Evolutionary conservation across 2,329 filamentous ascomycete species (phyloP), one percentile per base, ranked within the genome.

Genomic region (Aschersonia sp.): DNA sequence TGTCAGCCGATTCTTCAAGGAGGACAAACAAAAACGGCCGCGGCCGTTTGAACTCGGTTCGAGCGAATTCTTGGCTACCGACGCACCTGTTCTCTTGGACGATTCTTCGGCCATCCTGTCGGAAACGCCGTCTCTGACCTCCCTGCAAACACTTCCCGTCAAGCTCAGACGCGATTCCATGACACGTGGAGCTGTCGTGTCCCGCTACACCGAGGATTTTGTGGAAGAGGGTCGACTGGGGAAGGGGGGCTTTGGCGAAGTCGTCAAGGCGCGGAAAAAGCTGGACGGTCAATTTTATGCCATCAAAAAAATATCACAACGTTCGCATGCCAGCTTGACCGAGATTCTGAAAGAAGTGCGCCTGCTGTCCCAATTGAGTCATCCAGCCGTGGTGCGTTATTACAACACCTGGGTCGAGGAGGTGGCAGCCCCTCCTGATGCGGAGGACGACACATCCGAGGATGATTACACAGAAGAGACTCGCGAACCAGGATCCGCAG

Each of bases 361-460:
- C 60, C 68, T 97, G 7, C 71, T 98, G 12, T 94, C 90, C n/a
- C 80, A 87, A 50, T 75, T 98, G 48, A 95, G 94, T 57, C 90
- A 97, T 62, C 89, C 89, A 4, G 74, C 78, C 29, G 78, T 83
- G 11, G 87, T 95, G 49, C 81, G 92, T 43, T 98, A 98, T 62
- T 95, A 89, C 64, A 89, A 88, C 47, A 89, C 92, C 2, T 98
- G 92, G 92, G 78, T 92, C 1, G 90, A 97, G 61, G 82, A 89
- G 55, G 62, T 78, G 12, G 63, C 66, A 5, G 74, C 80, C 49
- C 58, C 66, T 37, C 62, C 67, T 2, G 72, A 75, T 8, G 74
- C 72, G 0, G 80, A 82, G 41, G 74, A 71, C 30, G 77, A 81
- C 30, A 71, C 72, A 1, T 74, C 69, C 4, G 73, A 70, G 1